Evolutionary conservation across 169 alveolate genomes (phyloP), one percentile per base, ranked within the genome.

Genomic region (Babesia bigemina): DNA sequence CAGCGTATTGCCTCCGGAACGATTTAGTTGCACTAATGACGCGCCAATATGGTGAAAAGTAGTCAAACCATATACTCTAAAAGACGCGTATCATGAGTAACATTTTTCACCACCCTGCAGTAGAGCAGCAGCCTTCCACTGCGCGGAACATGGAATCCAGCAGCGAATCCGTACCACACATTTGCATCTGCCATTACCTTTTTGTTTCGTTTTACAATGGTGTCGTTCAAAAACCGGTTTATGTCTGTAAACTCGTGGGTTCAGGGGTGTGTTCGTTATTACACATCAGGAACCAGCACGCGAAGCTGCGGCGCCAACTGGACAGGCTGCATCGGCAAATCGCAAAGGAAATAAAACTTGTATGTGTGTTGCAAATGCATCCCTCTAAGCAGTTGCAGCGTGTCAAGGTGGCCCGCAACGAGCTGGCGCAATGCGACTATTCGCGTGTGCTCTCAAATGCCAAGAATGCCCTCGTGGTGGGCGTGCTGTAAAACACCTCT

Each of bases 241-340:
- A 74, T 47, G 81, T 71, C 81, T 29, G 59, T 71, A 42, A 61
- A 21, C 49, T 44, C 84, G 86, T 78, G 59, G 26, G 75, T 78
- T 29, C 39, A 29, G 44, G 14, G 29, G 65, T 52, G 36, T 19
- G 47, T 21, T 24, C 12, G 17, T 39, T 17, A 33, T 55, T 26
- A 19, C 24, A 14, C 14, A 22, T 9, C 63, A 78, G 86, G 71
- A 53, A 26, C 59, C 86, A 78, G 65, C 78, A 55, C 26, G 39
- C 72, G 36, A 78, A 69, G 66, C 74, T 78, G 55, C 12, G 44
- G 29, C 26, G 73, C 19, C 72, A 78, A 24, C 57, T 78, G 12
- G 74, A 78, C 57, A 56, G 33, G 59, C n/a, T 78, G 26, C 74
- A 71, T 19, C 63, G 79, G 45, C 72, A 67, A 44, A 48, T 82